Base-by-base conservation (phyloP, 2,329 filamentous ascomycete genomes). In the Fusarium tanahbumbuense region DNA sequence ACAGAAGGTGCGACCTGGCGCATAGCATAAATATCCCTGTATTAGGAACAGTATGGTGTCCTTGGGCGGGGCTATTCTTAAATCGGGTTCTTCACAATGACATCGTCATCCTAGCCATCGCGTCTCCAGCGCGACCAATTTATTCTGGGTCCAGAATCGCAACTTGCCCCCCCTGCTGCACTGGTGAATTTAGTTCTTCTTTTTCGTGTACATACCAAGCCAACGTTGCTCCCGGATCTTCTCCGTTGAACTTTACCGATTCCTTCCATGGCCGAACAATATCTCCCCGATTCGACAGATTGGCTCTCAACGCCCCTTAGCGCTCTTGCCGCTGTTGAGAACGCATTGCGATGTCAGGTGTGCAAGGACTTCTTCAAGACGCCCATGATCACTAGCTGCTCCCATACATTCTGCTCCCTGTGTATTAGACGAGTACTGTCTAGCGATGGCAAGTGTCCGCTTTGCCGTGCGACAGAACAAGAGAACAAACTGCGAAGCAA, bases 351-450 rank as follows among this genome's bases (percentile, higher is more conserved):
- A 74, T 99, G 96, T 81, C 93, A 98, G 80, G 92, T 99, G 64
- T 99, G 96, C 88, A 98, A 98, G 79, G 97, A 99, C 80, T 97
- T 98, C 81, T 98, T 93, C 83, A 89, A 89, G 66, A 97, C 94
- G 53, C 96, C 96, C 0, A 96, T 99, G 88, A 91, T 98, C 68
- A 99, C 96, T 1, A 92, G 93, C 2, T 99, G 96, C 82, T 92
- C 89, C 56, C 96, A 99, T 78, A 98, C 96, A 0, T 99, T 99
- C 77, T 99, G 96, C 84, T 98, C 95, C 9, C 83, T 97, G 56
- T 99, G 96, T 79, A 98, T 99, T 78, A 92, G 96, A 30, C 87
- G 94, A 68, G 93, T 92, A 65, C 86, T 99, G 1, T 91, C 91
- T 4, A 87, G 88, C 32, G 94, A 98, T 71, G 92, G 93, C 11